phyloP scores from a whole-genome alignment of 441 rosid species.

The Aleurites moluccanus region DNA sequence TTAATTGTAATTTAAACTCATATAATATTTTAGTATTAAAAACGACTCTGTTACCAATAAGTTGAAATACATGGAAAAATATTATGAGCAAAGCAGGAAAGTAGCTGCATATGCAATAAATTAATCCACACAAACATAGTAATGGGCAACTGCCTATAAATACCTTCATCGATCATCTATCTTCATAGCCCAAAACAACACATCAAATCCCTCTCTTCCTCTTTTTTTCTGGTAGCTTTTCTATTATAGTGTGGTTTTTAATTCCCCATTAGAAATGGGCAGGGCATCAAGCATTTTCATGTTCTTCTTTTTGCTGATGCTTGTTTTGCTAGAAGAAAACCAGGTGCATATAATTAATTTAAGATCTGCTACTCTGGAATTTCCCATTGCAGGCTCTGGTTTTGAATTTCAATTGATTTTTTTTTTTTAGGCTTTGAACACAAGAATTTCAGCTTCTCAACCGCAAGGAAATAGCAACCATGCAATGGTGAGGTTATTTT shows the following conservation, averaged over 20 bases:
- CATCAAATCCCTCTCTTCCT: neutral
- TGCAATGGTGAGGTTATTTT: neutral
- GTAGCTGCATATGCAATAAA: neutral
- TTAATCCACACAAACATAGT: neutral
- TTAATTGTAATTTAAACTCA: too few species aligned
- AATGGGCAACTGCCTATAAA: constrained; percentile 15
- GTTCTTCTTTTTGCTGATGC: neutral
- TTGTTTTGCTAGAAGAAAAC: constrained; percentile 3
- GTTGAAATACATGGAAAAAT: neutral
- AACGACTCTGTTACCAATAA: too few species aligned
- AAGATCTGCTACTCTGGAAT: neutral
- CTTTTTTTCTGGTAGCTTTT: too few species aligned
- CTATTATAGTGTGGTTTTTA: neutral
- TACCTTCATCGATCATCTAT: neutral
- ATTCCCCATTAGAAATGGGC: neutral
- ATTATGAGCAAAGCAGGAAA: neutral
- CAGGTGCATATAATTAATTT: neutral
- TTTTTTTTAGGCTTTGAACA: neutral
- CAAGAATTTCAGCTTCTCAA: neutral
- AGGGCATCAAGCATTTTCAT: neutral
- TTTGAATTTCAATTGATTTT: neutral
- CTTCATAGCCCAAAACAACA: neutral
- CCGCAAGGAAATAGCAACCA: neutral
- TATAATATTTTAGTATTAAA: too few species aligned
- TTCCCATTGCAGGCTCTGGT: neutral